A percentile compares a stretch with the other conserved stretches of the same genome.
Conservation (phyloP, 768 basidiomycete species). For the Coprinopsis marcescibilis region DNA sequence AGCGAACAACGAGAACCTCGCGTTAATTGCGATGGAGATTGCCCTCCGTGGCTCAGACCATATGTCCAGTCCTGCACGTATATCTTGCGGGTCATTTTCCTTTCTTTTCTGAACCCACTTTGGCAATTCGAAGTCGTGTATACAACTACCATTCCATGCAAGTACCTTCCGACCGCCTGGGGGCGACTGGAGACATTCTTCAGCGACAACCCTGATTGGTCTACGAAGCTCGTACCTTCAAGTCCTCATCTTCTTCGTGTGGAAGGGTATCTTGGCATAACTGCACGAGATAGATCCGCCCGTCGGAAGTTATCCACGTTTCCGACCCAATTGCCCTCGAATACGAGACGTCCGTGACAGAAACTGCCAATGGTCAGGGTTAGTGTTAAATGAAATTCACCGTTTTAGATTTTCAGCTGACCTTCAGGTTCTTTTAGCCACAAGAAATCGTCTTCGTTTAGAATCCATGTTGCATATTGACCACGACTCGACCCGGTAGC, state of each 20-base stretch:
- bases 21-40: slow-evolving; percentile 62
- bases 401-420: slow-evolving; percentile 22
- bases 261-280: slow-evolving; percentile 35
- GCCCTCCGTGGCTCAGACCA: slow-evolving; percentile 68
- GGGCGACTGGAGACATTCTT: too few species aligned
- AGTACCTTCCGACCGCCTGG: slow-evolving; percentile 20
- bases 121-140: slow-evolving; percentile 69
- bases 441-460: slow-evolving; percentile 58
- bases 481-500: slow-evolving; percentile 13
- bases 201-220: too few species aligned
- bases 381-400: background rate
- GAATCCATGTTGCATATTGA: slow-evolving; percentile 67
- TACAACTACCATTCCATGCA: slow-evolving; percentile 73
- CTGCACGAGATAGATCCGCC: slow-evolving; percentile 73
- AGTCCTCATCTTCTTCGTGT: background rate
- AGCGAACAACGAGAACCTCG: slow-evolving; percentile 76
- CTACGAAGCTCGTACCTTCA: too few species aligned
- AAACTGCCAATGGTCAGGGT: slow-evolving; percentile 41
- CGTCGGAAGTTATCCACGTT: slow-evolving; percentile 83
- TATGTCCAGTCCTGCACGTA: slow-evolving; percentile 16
- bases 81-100: slow-evolving; percentile 43
- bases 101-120: slow-evolving; percentile 78
- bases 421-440: slow-evolving; percentile 77
- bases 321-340: slow-evolving; percentile 58
- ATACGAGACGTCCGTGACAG: slow-evolving; percentile 57